A percentile compares a stretch with the other conserved stretches of the same genome.
Evolutionary conservation across 352 stramenopile species (phyloP).

Genomic region (Phytophthora gonapodyides): DNA sequence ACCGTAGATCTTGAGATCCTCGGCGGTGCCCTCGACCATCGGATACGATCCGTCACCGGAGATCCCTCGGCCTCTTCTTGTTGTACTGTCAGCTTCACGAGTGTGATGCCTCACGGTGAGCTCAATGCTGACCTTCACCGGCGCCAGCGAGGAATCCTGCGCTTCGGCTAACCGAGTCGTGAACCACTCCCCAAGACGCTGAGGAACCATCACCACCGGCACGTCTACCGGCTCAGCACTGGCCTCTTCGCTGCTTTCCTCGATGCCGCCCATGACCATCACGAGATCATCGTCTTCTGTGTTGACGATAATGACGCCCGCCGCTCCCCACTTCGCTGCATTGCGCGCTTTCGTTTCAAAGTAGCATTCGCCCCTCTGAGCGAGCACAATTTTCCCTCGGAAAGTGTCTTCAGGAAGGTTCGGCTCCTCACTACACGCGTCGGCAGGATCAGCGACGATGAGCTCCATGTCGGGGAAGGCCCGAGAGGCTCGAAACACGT

Average conservation of each 20-base stretch:
- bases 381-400: constrained; percentile 55
- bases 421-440: constrained; percentile 52
- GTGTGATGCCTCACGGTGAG: constrained; percentile 43
- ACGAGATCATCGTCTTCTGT: constrained; percentile 65
- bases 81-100: constrained; percentile 11
- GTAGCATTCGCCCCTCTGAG: constrained; percentile 62
- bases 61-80: constrained; percentile 17
- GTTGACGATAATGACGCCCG: constrained; percentile 69
- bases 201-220: constrained; percentile 69
- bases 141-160: constrained; percentile 21
- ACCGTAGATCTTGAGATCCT: constrained; percentile 54
- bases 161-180: constrained; percentile 26
- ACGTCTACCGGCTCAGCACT: constrained; percentile 30
- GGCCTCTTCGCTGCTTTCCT: constrained; percentile 24
- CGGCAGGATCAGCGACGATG: constrained; percentile 53
- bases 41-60: constrained; percentile 37
- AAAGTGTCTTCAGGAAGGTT: constrained; percentile 35
- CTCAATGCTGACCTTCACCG: constrained; percentile 43
- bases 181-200: constrained; percentile 68
- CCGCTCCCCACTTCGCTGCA: constrained; percentile 46
- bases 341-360: constrained; percentile 79
- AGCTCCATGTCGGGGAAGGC: constrained; percentile 35
- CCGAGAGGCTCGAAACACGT: constrained; percentile 35
- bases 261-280: constrained; percentile 78
- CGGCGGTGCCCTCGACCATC: constrained; percentile 44